Evolutionary conservation across 1,284 basidiomycete species (phyloP), one percentile per base, ranked within the genome.

Genomic region (Marasmius tenuissimus): DNA sequence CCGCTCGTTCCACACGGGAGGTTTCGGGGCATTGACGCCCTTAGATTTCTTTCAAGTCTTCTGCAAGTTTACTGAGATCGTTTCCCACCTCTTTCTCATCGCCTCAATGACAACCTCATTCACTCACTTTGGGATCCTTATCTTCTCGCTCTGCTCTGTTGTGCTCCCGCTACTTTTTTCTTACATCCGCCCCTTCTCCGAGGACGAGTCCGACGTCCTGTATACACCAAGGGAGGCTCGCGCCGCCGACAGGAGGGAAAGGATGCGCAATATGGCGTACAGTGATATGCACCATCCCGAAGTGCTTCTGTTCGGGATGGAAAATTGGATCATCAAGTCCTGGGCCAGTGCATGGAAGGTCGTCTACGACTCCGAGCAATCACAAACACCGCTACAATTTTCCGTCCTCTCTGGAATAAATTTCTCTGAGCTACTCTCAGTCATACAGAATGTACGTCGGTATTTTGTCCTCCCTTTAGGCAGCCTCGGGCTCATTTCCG

Each of bases 271-370:
- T 66, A 76, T 93, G 50, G 91, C 86, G 0, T 84, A 88, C 69
- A 89, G 84, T 68, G 89, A 91, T 50, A 69, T 76, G 0, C 84
- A 90, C 70, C 85, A 90, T 33, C 86, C 89, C 27, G 92, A 95
- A 72, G 82, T 94, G 18, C 80, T 88, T 42, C 77, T 94, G 6
- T 95, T 94, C 70, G 91, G 91, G 6, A 80, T 94, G 10, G 87
- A 86, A 18, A 87, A 89, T 38, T 94, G 92, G 92, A 87, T 94
- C 61, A 75, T 94, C 61, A 79, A 83, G 59, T 84, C 84, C 1
- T 94, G 92, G 92, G 82, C 87, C 2, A 78, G 71, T 39, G 85
- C 89, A 5, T 76, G 88, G 67, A 85, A 79, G 68, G 73, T 83
- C 37, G 81, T 86, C 53, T 76, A 88, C 47, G 80, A 82, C 11